These are phyloP conservation scores for Pachyrhizus erosus DNA, from an alignment of 306 rosid species.

Conservation along the genomic window DNA sequence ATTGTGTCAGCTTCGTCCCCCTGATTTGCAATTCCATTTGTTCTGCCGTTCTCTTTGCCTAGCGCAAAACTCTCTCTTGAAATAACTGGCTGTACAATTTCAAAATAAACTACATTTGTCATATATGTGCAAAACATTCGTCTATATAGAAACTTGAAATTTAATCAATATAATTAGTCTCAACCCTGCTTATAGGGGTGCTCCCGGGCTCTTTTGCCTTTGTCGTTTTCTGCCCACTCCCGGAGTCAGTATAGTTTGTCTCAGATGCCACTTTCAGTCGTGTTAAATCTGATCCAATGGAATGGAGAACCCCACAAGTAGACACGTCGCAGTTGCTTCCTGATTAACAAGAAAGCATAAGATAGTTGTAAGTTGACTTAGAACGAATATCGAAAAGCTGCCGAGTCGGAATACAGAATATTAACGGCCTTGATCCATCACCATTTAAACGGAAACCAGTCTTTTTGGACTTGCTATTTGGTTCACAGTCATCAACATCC, in stretches of 20 bases:
- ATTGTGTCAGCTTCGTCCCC: constrained; percentile 63
- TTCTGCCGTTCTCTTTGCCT: constrained; percentile 59
- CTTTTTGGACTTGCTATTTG: constrained; percentile 53
- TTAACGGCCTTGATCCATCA: constrained; percentile 38
- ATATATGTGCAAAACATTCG: not conserved
- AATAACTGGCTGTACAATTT: constrained; percentile 67
- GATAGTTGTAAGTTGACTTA: constrained; percentile 7
- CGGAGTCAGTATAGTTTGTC: constrained; percentile 50
- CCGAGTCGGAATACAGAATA: not conserved
- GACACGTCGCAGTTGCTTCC: constrained; percentile 70
- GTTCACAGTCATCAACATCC: constrained; percentile 66
- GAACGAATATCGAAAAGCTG: not conserved
- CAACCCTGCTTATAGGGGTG: constrained; percentile 83
- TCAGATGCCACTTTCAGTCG: constrained; percentile 80
- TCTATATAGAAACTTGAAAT: constrained; percentile 8
- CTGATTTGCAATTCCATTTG: constrained; percentile 53
- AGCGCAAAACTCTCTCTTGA: constrained; percentile 86
- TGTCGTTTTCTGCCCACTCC: constrained; percentile 59
- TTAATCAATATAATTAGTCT: constrained; percentile 47
- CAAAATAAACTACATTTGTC: constrained; percentile 8
- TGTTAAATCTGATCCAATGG: constrained; percentile 94
- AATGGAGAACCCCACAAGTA: constrained; percentile 85
- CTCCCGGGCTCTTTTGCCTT: constrained; percentile 62
- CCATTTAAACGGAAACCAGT: constrained; percentile 46
- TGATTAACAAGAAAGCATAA: constrained; percentile 45